Base-by-base conservation (phyloP, 2,329 filamentous ascomycete genomes). In the Magnaporthales sp. region DNA sequence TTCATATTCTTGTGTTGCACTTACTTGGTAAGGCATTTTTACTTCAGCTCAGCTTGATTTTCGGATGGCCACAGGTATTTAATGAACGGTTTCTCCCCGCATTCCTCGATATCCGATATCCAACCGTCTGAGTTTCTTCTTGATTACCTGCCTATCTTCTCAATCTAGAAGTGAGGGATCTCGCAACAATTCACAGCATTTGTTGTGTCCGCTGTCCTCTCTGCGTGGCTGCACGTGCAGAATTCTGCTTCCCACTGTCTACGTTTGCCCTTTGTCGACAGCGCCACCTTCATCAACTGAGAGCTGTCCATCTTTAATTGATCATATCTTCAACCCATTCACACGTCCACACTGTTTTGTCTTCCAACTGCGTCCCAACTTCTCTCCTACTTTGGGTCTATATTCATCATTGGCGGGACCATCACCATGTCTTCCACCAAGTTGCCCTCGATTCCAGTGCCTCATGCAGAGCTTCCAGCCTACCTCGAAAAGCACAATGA, bases 401-500 rank as follows among this genome's bases (percentile, higher is more conserved):
- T 24, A 27, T 10, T 13, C 54, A 7, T 4, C 11, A 2, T 29
- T 60, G 3, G 29, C 26, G 11, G 19, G 13, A 60, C n/a, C 56
- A 27, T 27, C 22, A 60, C 11, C 22, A 60, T 60, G 56, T 60
- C 56, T 15, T 15, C 24, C 6, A 15, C 26, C 56, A 27, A 26
- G 56, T 60, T 60, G 56, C 26, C 56, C 29, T 5, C 56, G 24
- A 26, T 24, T 27, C 56, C 56, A 7, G 78, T 74, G 67, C 75
- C 80, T 67, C 80, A 81, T 63, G 69, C 73, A 69, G 79, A 79
- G 71, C 74, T 86, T 72, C 77, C 76, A 54, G 78, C 73, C 67
- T 84, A 91, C 75, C 80, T 91, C 67, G 78, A 81, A 13, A 77
- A 81, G 67, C 80, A 89, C 68, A 78, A 82, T 6, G 76, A 84